Base-by-base conservation (phyloP, 148 eudicot species). In the Diospyros lotus region DNA sequence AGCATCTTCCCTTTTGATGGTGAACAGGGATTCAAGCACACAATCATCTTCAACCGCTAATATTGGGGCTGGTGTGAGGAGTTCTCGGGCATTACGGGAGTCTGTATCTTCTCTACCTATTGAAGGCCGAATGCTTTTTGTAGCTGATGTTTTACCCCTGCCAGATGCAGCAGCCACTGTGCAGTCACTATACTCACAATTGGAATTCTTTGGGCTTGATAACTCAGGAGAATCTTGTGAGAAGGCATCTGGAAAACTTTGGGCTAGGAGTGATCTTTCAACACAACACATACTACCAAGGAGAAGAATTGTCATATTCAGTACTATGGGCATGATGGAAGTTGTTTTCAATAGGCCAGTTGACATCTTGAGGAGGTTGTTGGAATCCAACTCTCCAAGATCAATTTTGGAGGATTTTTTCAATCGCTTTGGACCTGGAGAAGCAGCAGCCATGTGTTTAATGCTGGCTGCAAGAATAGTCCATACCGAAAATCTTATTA, bases 301-400 rank as follows among this genome's bases (percentile, higher is more conserved):
- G 85, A 88, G 98, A 81, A 90, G 89, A 81, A 76, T 87, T 60
- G 90, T 96, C 73, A 80, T 96, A 71, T 96, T 96, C 82, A 93
- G 99, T 83, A 96, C 98, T 54, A 91, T 93, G 99, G 99, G 99
- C 68, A 88, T 96, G 98, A 89, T 96, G 98, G 98, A 89, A 76
- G 85, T 96, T 70, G 93, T 91, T 83, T 93, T 96, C 79, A 93
- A 93, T 75, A 81, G 97, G 82, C 99, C 99, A 43, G 89, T 96
- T 75, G 99, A 96, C 82, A 88, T 96, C 65, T 77, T 96, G 74
- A 96, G 97, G 80, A 84, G 98, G 82, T 80, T 96, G 79, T 79
- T 96, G n/a, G 99, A 93, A 75, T 91, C 97, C 44, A 96, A 84
- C 78, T 83, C 91, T 1, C 98, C 98, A 45, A 91, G 97, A 80